Percentiles rank a stretch among this genome's conserved stretches.
These are phyloP conservation scores for Xylariomycetidae sp. DNA, from an alignment of 2,329 filamentous ascomycete genomes.

Conservation along the genomic window DNA sequence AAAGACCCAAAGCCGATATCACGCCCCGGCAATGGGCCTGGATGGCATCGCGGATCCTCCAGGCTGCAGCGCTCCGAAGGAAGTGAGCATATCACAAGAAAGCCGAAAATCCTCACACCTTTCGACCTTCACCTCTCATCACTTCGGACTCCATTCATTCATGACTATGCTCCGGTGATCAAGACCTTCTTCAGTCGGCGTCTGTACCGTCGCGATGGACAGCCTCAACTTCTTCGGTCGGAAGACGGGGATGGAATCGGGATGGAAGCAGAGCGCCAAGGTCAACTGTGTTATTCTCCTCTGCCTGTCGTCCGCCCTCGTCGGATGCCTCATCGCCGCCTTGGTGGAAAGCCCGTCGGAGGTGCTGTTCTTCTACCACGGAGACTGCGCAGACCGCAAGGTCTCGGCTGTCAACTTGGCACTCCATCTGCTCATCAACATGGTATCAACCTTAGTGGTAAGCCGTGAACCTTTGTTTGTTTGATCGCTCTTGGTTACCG, in stretches of 20 bases:
- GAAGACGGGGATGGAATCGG: slow-evolving; percentile 1
- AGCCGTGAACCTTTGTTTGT: slow-evolving; percentile 3
- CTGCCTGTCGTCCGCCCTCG: slow-evolving; percentile 9
- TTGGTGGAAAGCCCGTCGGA: slow-evolving; percentile 5
- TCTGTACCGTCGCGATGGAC: not conserved
- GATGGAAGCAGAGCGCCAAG: slow-evolving; percentile 16
- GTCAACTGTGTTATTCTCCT: slow-evolving; percentile 15
- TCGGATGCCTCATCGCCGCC: slow-evolving; percentile 7
- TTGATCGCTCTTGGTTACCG: not conserved
- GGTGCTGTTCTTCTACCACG: slow-evolving; percentile 13
- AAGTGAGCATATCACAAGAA: no score
- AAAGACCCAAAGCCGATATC: no score
- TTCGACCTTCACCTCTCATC: no score
- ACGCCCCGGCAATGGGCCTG: no score
- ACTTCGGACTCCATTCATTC: no score
- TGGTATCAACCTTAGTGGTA: slow-evolving; percentile 18
- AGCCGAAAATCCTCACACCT: no score
- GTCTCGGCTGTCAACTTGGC: slow-evolving; percentile 7
- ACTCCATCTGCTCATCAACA: slow-evolving; percentile 17
- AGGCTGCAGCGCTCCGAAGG: no score
- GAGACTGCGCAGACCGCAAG: slow-evolving; percentile 9
- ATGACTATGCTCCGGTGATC: no score
- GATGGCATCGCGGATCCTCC: no score
- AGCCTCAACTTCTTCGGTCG: not conserved
- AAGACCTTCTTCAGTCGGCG: no score